Percentiles rank a stretch among this genome's conserved stretches.
Evolutionary conservation across 2,329 filamentous ascomycete species (phyloP).

Genomic region (Trichoderma endophyticum): DNA sequence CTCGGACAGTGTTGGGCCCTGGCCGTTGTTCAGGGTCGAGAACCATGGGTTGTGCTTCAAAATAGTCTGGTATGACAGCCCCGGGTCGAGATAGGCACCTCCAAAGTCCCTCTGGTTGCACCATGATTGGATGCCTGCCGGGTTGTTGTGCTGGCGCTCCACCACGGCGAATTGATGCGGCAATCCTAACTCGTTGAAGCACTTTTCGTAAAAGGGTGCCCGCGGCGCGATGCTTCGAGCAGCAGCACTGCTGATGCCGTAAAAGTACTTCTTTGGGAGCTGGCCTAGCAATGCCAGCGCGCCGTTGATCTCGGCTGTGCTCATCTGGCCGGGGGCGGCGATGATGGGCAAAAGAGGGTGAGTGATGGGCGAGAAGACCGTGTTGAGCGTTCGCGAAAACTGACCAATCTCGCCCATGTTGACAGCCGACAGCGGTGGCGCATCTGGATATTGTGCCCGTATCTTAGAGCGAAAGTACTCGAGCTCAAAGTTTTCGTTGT

Average conservation of each 20-base stretch:
- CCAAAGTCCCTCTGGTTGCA: constrained; percentile 74
- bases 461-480: constrained; percentile 84
- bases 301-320: constrained; percentile 79
- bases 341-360: constrained; percentile 81
- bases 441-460: constrained; percentile 62
- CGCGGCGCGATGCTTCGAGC: constrained; percentile 64
- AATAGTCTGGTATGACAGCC: constrained; percentile 59
- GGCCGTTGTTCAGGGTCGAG: constrained; percentile 46
- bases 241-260: constrained; percentile 70
- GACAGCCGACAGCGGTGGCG: constrained; percentile 74
- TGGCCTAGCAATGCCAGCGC: constrained; percentile 76
- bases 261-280: constrained; percentile 74
- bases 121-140: constrained; percentile 66
- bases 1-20: constrained; percentile 63
- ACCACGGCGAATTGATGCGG: constrained; percentile 76
- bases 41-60: constrained; percentile 56
- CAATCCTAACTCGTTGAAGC: constrained; percentile 78
- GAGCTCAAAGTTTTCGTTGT: constrained; percentile 85
- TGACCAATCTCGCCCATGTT: constrained; percentile 89
- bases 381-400: constrained; percentile 78
- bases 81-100: constrained; percentile 76
- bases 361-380: constrained; percentile 83
- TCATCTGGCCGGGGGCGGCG: constrained; percentile 81
- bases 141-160: constrained; percentile 64
- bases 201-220: constrained; percentile 82